phyloP scores from a whole-genome alignment of 257 asterid genomes.

The Gynochthodes officinalis region DNA sequence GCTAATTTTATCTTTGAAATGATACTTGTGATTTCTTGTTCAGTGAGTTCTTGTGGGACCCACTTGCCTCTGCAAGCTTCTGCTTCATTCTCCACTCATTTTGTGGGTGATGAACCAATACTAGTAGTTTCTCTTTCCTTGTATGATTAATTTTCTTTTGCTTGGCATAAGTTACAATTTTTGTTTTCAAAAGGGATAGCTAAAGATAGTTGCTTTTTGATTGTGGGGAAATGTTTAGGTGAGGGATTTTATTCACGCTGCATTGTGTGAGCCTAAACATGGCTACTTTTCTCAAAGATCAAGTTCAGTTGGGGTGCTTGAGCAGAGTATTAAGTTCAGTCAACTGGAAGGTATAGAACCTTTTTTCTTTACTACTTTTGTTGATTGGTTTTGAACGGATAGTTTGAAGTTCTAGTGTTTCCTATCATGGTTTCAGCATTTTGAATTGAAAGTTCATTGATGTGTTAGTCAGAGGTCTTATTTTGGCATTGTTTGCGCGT shows the following conservation, averaged over 20 bases:
- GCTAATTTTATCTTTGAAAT: not conserved
- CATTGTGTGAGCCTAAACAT: conserved; percentile 70
- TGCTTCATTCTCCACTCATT: conserved; percentile 57
- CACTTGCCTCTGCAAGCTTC: conserved; percentile 21
- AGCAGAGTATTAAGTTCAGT: conserved; percentile 75
- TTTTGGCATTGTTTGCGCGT: too few species aligned
- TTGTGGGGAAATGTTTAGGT: not conserved
- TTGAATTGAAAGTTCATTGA: not conserved
- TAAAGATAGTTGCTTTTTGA: not conserved
- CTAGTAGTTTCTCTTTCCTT: conserved; percentile 39
- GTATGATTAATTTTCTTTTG: not conserved
- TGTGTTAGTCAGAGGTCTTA: not conserved
- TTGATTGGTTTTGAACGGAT: not conserved
- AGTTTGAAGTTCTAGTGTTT: not conserved
- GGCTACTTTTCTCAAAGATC: conserved; percentile 90
- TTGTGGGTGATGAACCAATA: conserved; percentile 66
- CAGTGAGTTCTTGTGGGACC: conserved; percentile 44
- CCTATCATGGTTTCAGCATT: not conserved
- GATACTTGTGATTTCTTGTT: conserved; percentile 9
- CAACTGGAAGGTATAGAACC: conserved; percentile 58
- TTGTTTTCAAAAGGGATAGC: not conserved
- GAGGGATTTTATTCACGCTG: conserved; percentile 62
- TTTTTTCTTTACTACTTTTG: not conserved
- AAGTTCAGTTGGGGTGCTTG: conserved; percentile 88
- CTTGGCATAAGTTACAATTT: not conserved